Percentiles rank a stretch among this genome's conserved stretches.
Conservation (phyloP, 148 eudicot species). For the Vaccinium macrocarpon region DNA sequence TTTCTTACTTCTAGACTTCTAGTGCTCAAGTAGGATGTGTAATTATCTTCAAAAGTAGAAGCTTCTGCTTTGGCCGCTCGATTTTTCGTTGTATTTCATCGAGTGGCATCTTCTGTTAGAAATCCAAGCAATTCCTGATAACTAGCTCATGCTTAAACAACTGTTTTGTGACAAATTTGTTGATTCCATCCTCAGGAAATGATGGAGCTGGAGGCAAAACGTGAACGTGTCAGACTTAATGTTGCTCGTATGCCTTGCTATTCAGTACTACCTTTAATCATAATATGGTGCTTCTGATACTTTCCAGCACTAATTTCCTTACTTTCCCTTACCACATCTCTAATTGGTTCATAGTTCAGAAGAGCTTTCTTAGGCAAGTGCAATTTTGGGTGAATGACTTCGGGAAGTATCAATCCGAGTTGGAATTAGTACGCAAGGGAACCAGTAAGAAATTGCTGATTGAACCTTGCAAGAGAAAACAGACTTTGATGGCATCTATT, state of each 20-base stretch:
- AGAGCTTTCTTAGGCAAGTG: not conserved
- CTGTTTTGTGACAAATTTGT: constrained; percentile 10
- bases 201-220: constrained; percentile 83
- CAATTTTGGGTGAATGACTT: not conserved
- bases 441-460: not conserved
- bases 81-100: not conserved
- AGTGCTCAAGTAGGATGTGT: not conserved
- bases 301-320: constrained; percentile 6
- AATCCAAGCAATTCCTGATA: not conserved
- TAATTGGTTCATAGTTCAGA: not conserved
- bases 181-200: constrained; percentile 62
- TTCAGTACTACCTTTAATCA: not conserved
- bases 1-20: not conserved
- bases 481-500: not conserved
- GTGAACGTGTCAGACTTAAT: constrained; percentile 69
- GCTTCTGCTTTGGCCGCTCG: not conserved
- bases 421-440: not conserved
- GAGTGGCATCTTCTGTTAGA: not conserved
- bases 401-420: not conserved
- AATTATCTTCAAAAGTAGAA: not conserved
- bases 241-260: constrained; percentile 71
- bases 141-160: not conserved
- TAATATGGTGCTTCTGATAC: constrained; percentile 3
- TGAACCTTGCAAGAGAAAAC: not conserved
- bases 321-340: not conserved